Base-by-base conservation (phyloP, 2,329 filamentous ascomycete genomes). In the Phaeosphaeria sp. region DNA sequence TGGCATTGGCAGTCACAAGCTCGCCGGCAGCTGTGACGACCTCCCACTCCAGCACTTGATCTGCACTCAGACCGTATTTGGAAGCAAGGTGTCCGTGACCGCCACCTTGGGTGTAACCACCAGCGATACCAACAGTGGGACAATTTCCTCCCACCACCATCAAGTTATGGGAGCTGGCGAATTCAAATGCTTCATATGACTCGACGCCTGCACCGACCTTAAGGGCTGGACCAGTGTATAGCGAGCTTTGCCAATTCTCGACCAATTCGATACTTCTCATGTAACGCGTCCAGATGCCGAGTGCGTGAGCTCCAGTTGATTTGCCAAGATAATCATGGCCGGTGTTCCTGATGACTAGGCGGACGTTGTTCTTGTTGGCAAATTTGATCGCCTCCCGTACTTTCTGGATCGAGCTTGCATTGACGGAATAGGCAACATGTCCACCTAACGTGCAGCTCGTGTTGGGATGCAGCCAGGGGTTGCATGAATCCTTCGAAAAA, bases 51-150 rank as follows among this genome's bases (percentile, higher is more conserved):
- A 68, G 46, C 3, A 71, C 65, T 11, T 71, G 65, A 47, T 73
- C 71, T 6, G 63, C 67, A 3, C 63, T 64, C 21, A 73, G 63
- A 3, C 71, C 71, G 62, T 81, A 82, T 47, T 79, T 72, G 22
- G 77, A 77, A 18, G 79, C 80, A 43, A 87, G 67, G 6, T 82
- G 82, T 10, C 79, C 81, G 69, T 87, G 83, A 0, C 85, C 85
- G 27, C 83, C 84, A 2, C 82, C 64, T 23, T 63, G 56, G 1
- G 60, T 52, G 41, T 65, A 68, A 18, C 68, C 66, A 20, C 68
- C 84, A 17, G 67, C 68, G 15, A 73, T 62, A 51, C 84, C 84
- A 6, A 87, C 83, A 2, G 78, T 82, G 47, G 67, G 58, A 71
- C 68, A 72, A 9, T 66, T 59, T 1, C 71, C 71, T 18, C 66